Conservation (phyloP, 2,329 filamentous ascomycete genomes). For the Exophiala sideris region DNA sequence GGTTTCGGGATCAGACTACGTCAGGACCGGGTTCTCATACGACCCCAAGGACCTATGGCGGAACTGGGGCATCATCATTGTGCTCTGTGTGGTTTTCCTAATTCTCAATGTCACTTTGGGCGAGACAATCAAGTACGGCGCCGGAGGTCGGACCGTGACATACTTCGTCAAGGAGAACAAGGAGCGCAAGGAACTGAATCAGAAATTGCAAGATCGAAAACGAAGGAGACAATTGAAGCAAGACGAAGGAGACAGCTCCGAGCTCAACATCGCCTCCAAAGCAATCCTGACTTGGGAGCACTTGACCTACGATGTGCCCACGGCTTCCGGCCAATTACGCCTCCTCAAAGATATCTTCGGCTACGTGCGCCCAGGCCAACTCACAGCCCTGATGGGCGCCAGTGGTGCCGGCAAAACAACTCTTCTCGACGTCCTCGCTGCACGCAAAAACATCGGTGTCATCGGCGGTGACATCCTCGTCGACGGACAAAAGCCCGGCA, state of each 20-base stretch:
- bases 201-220: constrained; percentile 40
- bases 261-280: constrained; percentile 53
- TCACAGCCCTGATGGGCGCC: constrained; percentile 52
- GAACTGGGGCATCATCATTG: constrained; percentile 41
- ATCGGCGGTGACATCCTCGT: constrained; percentile 62
- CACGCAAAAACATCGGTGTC: constrained; percentile 63
- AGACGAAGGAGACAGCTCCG: constrained; percentile 38
- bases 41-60: constrained; percentile 68
- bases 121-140: constrained; percentile 38
- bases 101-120: constrained; percentile 39
- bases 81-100: constrained; percentile 36
- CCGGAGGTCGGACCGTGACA: constrained; percentile 41
- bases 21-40: constrained; percentile 67
- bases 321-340: constrained; percentile 43
- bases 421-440: constrained; percentile 70
- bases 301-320: constrained; percentile 49
- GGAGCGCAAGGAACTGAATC: constrained; percentile 38
- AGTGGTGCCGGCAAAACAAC: constrained; percentile 82
- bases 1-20: constrained; percentile 67
- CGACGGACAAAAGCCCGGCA: constrained; percentile 56
- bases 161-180: constrained; percentile 41
- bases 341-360: constrained; percentile 48
- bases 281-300: constrained; percentile 55
- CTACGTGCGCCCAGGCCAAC: constrained; percentile 48
- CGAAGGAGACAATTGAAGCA: constrained; percentile 35